These are phyloP conservation scores for Boletus huronensis DNA, from an alignment of 768 basidiomycete genomes.

Conservation along the genomic window DNA sequence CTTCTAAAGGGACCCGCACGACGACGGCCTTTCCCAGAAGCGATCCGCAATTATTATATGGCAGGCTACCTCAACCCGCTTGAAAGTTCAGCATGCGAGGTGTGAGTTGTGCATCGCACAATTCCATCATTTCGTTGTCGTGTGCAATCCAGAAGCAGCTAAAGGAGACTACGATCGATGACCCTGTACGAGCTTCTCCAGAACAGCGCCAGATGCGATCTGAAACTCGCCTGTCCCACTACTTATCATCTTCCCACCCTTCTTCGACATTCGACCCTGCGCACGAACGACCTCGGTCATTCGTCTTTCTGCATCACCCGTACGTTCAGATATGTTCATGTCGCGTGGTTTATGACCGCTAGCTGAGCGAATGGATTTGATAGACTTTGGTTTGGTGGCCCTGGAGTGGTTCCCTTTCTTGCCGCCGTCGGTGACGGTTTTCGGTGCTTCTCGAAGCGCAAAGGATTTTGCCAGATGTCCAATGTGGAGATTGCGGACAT, in stretches of 20 bases:
- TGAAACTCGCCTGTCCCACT: constrained; percentile 76
- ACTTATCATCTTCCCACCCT: constrained; percentile 70
- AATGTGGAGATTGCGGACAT: constrained; percentile 88
- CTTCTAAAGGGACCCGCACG: background rate
- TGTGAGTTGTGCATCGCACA: background rate
- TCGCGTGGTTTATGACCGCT: constrained; percentile 25
- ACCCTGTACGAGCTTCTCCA: constrained; percentile 54
- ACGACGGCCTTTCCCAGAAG: background rate
- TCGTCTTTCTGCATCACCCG: constrained; percentile 64
- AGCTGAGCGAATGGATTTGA: constrained; percentile 6
- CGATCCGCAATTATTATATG: background rate
- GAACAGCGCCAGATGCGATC: constrained; percentile 57
- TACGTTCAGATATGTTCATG: constrained; percentile 36
- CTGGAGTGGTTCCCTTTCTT: constrained; percentile 15
- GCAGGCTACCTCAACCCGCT: background rate
- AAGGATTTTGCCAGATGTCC: constrained; percentile 94
- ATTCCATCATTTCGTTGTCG: background rate
- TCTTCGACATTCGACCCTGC: constrained; percentile 79
- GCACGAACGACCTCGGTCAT: constrained; percentile 85
- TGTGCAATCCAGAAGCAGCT: background rate
- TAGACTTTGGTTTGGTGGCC: background rate
- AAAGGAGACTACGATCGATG: constrained; percentile 8
- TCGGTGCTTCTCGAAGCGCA: constrained; percentile 82
- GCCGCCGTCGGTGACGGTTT: constrained; percentile 28
- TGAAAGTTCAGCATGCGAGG: background rate